A percentile compares a stretch with the other conserved stretches of the same genome.
Conservation (phyloP, 768 basidiomycete species). For the Rickenella mellea region DNA sequence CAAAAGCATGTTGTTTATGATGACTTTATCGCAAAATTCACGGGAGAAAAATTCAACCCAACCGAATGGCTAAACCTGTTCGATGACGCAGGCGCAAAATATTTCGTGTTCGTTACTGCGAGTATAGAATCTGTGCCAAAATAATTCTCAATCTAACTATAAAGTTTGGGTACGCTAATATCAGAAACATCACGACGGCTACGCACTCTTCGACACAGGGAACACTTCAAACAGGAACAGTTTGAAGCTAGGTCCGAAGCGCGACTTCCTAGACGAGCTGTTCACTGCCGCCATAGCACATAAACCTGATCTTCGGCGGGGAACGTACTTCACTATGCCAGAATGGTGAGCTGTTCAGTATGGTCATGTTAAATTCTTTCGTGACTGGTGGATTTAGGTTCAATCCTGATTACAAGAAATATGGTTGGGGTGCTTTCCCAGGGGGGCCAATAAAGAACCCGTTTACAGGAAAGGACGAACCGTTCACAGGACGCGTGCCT, state of each 20-base stretch:
- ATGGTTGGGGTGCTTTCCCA: slow-evolving; percentile 43
- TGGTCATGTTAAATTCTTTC: too few relatives aligned
- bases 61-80: slow-evolving; percentile 47
- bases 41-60: slow-evolving; percentile 42
- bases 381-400: slow-evolving; percentile 29
- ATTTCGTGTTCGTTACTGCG: slow-evolving; percentile 49
- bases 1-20: slow-evolving; percentile 40
- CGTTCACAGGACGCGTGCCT: slow-evolving; percentile 42
- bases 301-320: slow-evolving; percentile 42
- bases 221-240: slow-evolving; percentile 43
- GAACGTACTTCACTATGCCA: slow-evolving; percentile 49
- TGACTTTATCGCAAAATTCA: slow-evolving; percentile 48
- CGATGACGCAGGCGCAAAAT: slow-evolving; percentile 48
- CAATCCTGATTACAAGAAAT: slow-evolving; percentile 40
- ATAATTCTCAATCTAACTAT: neutral
- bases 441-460: slow-evolving; percentile 45
- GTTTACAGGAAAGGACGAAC: slow-evolving; percentile 37
- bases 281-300: slow-evolving; percentile 38
- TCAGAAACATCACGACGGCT: slow-evolving; percentile 59
- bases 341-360: too few relatives aligned
- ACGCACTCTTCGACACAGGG: slow-evolving; percentile 44
- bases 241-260: slow-evolving; percentile 37
- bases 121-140: slow-evolving; percentile 6
- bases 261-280: slow-evolving; percentile 42
- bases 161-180: neutral